Evolutionary conservation across 208 protist genomes (phyloP), one percentile per base, ranked within the genome.

Genomic region (Leishmania amazonensis): DNA sequence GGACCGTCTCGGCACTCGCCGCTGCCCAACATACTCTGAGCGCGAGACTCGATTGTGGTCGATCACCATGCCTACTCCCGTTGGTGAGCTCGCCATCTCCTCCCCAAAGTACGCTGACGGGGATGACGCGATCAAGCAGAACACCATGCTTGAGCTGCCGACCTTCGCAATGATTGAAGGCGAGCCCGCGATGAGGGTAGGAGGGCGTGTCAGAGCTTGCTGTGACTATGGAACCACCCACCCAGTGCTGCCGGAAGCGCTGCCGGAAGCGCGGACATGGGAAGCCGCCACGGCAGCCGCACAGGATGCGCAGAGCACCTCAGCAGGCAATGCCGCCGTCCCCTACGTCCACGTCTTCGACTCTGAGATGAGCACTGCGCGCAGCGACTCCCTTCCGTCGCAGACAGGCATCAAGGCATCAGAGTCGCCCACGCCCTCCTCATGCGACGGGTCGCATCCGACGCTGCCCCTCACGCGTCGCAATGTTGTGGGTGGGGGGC

Each of bases 401-500:
- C 45, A 47, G 42, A 47, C 6, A 47, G 35, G 45, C 45, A 35
- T 47, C 42, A 81, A 40, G 19, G 19, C 17, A 21, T 21, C 28
- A n/a, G 40, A 11, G 11, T 17, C 31, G 17, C n/a, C 31, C 31
- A 62, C 47, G 4, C 51, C 73, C 40, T 57, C 42, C 35, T 21
- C 49, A 35, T 7, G 31, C 28, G 45, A 62, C 73, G 24, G 38
- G 53, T 65, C 40, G 75, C 21, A 15, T 24, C 38, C 75, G 24
- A 78, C 38, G 49, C 11, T 60, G 40, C 24, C 40, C 31, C 2
- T n/a, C 53, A 35, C 11, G n/a, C 57, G 89, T 54, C 87, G 81
- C 35, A 97, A 97, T 76, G 87, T 91, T 31, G 79, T 97, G 53
- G 71, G 82, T 38, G 91, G 89, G 40, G 89, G 87, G 1, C 71